Base-by-base conservation (phyloP, 2,329 filamentous ascomycete genomes). In the Aaosphaeria arxii region DNA sequence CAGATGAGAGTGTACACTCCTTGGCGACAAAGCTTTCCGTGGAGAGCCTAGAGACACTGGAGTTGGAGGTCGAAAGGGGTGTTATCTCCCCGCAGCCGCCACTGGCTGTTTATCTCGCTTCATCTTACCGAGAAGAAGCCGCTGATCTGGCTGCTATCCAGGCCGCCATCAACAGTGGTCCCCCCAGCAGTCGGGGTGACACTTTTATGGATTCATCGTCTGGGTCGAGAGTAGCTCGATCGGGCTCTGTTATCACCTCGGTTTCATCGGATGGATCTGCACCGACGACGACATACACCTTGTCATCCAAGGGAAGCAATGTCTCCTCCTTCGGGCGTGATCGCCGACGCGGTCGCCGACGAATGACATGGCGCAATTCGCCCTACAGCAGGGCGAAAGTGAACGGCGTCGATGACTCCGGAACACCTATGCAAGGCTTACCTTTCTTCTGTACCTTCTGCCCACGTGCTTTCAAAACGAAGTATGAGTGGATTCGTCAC, bases 401-500 rank as follows among this genome's bases (percentile, higher is more conserved):
- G 46, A 63, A 63, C 28, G 64, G 63, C 1, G 53, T 66, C 17
- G 62, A 68, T 39, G 63, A 55, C 35, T 57, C 62, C 29, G 64
- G 63, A 11, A 53, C 62, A 6, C 59, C 59, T 40, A 56, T 62
- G 32, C 52, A 63, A 43, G 61, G 66, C n/a, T 50, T 69, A 3
- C 60, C 64, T 5, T 70, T 67, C 50, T 67, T 63, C 42, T 70
- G 66, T 46, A 70, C 66, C 2, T 70, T 69, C 43, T 70, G 66
- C 41, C 62, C 62, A 4, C 56, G 64, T 33, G 62, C 66, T 3
- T 70, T 69, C 55, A 66, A 64, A 39, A 67, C 64, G 4, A 70
- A 69, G 35, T 69, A 69, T 41, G 64, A 68, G 49, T 70, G 66
- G 66, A 56, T 66, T n/a, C 59, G 66, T 5, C 66, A 70, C 38